Percentiles rank a stretch among this genome's conserved stretches.
Conservation (phyloP, 306 rosid genomes). For the Vachellia pachyceras region DNA sequence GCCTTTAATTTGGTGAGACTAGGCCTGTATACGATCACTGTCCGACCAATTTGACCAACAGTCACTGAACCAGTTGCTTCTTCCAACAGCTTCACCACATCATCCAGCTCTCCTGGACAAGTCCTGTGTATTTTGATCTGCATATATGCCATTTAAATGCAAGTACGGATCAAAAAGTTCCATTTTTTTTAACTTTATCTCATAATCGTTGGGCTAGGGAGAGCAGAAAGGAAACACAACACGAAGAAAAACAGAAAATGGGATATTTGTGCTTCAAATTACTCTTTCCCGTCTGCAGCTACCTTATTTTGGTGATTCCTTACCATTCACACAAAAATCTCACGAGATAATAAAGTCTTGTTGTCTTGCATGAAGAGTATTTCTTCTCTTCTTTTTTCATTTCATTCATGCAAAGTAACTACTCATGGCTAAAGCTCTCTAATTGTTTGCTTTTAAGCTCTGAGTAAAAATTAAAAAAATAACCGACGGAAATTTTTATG, state of each 20-base stretch:
- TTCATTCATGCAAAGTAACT: no score
- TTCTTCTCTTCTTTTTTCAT: no score
- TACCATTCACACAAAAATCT: no score
- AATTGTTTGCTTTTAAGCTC: no score
- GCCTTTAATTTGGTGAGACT: slow-evolving; percentile 82
- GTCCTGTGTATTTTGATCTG: no score
- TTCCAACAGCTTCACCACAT: slow-evolving; percentile 69
- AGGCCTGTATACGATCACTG: slow-evolving; percentile 75
- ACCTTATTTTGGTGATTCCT: neutral
- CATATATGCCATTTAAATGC: slow-evolving; percentile 24
- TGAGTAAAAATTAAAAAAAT: no score
- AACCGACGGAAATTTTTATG: no score
- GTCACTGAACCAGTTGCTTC: slow-evolving; percentile 77
- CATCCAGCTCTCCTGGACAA: slow-evolving; percentile 37
- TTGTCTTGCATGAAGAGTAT: no score
- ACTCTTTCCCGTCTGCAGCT: no score
- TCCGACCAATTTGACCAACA: slow-evolving; percentile 75
- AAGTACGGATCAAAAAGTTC: neutral
- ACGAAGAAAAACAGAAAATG: neutral
- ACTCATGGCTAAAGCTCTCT: no score
- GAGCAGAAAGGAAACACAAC: slow-evolving; percentile 8
- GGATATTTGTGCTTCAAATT: no score
- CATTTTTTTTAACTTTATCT: neutral
- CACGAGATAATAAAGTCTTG: no score
- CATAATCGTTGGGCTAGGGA: neutral